Conservation (phyloP, 2,329 filamentous ascomycete genomes). For the Diaporthe sp. region DNA sequence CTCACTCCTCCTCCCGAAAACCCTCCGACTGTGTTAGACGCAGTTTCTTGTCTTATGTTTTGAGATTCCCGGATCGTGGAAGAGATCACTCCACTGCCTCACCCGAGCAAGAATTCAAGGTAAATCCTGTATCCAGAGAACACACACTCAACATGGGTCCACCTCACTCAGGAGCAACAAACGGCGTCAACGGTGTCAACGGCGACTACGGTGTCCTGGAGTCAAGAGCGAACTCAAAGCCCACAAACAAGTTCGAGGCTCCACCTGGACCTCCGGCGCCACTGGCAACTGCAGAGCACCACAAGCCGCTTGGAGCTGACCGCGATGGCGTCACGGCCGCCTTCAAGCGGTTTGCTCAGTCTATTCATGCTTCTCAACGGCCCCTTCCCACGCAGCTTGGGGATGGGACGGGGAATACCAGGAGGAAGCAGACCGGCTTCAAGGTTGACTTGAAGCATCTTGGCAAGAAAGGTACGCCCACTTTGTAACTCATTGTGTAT, state of each 20-base stretch:
- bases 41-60: not conserved
- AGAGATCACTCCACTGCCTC: not conserved
- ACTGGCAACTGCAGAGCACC: conserved; percentile 41
- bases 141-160: not conserved
- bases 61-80: not conserved
- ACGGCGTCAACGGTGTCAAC: conserved; percentile 4
- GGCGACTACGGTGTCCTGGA: not conserved
- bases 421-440: conserved; percentile 64
- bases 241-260: conserved; percentile 35
- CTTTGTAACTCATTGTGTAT: not conserved
- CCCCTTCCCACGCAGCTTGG: conserved; percentile 75
- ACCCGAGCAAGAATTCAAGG: not conserved
- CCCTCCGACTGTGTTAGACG: not conserved
- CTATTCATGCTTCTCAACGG: conserved; percentile 65
- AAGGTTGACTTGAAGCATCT: conserved; percentile 71
- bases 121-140: not conserved
- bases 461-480: conserved; percentile 57
- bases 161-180: not conserved
- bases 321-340: conserved; percentile 51
- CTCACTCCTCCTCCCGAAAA: not conserved
- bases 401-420: conserved; percentile 69
- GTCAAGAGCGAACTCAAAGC: conserved; percentile 9
- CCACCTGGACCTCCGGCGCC: conserved; percentile 38
- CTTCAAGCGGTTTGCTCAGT: conserved; percentile 52
- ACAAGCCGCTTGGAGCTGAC: conserved; percentile 46